phyloP scores from a whole-genome alignment of 1,284 basidiomycete genomes.

The Phylloboletellus chloephorus region DNA sequence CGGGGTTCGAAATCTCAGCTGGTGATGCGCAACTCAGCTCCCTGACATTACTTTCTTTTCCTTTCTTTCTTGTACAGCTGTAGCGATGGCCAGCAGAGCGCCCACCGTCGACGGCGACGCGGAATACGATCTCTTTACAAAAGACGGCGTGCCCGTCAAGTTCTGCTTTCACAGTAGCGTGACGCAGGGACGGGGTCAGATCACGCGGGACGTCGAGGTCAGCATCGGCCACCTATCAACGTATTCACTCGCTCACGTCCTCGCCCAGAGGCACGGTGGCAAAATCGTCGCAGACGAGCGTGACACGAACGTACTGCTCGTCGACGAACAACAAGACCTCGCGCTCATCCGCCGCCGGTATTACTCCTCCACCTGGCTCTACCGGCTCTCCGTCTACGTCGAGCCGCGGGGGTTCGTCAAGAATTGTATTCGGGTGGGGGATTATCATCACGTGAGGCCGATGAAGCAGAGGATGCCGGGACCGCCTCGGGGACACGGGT shows the following conservation, averaged over 20 bases:
- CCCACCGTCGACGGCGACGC: background rate
- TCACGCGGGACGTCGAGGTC: slow-evolving; percentile 24
- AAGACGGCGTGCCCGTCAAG: slow-evolving; percentile 21
- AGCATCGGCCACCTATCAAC: too few relatives aligned
- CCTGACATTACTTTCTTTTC: background rate
- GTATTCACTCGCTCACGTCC: background rate
- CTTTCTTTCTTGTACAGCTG: background rate
- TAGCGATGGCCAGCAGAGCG: slow-evolving; percentile 10
- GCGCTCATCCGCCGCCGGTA: slow-evolving; percentile 22
- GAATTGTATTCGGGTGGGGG: slow-evolving; percentile 13
- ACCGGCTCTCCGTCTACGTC: slow-evolving; percentile 19
- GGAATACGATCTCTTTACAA: slow-evolving; percentile 19
- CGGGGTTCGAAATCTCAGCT: slow-evolving; percentile 26
- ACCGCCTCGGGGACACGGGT: slow-evolving; percentile 3
- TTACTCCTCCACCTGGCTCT: slow-evolving; percentile 19
- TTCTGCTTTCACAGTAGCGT: slow-evolving; percentile 30
- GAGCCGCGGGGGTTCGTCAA: slow-evolving; percentile 25
- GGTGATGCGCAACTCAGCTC: background rate
- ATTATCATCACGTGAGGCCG: slow-evolving; percentile 15
- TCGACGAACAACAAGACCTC: slow-evolving; percentile 28
- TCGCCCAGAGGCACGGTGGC: slow-evolving; percentile 21
- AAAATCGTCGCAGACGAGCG: slow-evolving; percentile 16
- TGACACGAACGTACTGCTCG: slow-evolving; percentile 24
- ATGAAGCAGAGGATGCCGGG: slow-evolving; percentile 25
- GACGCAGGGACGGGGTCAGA: slow-evolving; percentile 18